Percentiles rank a stretch among this genome's conserved stretches.
phyloP scores from a whole-genome alignment of 495 filamentous ascomycete genomes.

The Penicillium lagena region DNA sequence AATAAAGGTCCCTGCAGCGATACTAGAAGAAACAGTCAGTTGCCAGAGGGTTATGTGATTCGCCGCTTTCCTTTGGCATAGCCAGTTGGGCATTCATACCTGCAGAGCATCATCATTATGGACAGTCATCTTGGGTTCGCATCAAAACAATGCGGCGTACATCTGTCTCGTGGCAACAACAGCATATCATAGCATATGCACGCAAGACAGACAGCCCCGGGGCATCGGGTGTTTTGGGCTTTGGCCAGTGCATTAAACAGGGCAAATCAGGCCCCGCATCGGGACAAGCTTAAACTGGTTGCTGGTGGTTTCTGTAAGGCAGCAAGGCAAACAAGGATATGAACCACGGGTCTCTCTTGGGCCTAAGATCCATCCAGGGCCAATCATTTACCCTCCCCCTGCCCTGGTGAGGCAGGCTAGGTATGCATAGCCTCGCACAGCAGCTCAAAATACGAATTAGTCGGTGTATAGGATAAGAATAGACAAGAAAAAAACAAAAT shows the following conservation, averaged over 20 bases:
- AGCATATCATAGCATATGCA: too few species aligned
- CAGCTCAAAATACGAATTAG: too few species aligned
- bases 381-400: slow-evolving; percentile 8
- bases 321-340: slow-evolving; percentile 8
- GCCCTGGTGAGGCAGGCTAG: too few species aligned
- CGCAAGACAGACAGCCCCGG: not conserved
- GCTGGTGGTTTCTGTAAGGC: slow-evolving; percentile 5
- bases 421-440: too few species aligned
- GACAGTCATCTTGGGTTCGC: too few species aligned
- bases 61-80: slow-evolving; percentile 21
- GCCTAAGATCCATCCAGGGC: slow-evolving; percentile 18
- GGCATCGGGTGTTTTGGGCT: not conserved
- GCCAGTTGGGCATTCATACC: slow-evolving; percentile 32
- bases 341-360: too few species aligned
- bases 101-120: slow-evolving; percentile 11
- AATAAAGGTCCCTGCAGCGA: too few species aligned
- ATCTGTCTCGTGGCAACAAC: too few species aligned
- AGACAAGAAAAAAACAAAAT: too few species aligned
- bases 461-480: too few species aligned
- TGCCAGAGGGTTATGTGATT: slow-evolving; percentile 11
- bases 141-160: too few species aligned
- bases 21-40: not conserved
- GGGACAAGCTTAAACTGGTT: not conserved
- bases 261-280: not conserved
- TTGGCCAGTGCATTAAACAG: too few species aligned